Evolutionary conservation across 1,284 basidiomycete genomes (phyloP).

Genomic region (Ceratobasidium sp.): DNA sequence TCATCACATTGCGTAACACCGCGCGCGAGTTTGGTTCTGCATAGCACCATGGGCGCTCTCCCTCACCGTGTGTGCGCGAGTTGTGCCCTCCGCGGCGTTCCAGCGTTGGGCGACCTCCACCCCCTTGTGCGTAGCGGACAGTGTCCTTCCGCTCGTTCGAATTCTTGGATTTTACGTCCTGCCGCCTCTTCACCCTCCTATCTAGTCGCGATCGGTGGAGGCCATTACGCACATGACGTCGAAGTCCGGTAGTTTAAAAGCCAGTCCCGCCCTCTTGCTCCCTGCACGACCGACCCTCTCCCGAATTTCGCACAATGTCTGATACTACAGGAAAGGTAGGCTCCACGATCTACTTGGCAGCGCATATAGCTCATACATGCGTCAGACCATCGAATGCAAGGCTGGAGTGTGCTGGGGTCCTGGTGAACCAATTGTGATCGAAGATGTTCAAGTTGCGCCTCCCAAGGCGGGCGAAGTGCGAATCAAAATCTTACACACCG

Average conservation of each 20-base stretch:
- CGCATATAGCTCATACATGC: constrained; percentile 39
- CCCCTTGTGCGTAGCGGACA: constrained; percentile 7
- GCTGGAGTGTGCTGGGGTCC: constrained; percentile 98
- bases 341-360: background rate
- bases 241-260: constrained; percentile 19
- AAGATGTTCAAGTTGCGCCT: constrained; percentile 93
- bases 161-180: constrained; percentile 30
- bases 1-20: background rate
- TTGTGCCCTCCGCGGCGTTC: background rate
- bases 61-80: background rate
- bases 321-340: constrained; percentile 67
- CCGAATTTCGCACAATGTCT: constrained; percentile 61
- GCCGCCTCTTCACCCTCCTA: constrained; percentile 8
- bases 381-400: constrained; percentile 84
- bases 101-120: constrained; percentile 19
- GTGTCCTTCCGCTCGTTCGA: constrained; percentile 26
- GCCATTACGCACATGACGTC: constrained; percentile 38
- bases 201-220: constrained; percentile 40
- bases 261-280: constrained; percentile 1
- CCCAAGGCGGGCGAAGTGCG: constrained; percentile 92
- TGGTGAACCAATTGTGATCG: constrained; percentile 86
- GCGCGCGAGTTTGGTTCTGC: constrained; percentile 2
- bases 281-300: constrained; percentile 40
- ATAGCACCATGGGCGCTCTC: background rate
- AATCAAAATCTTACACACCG: constrained; percentile 90